These are phyloP conservation scores for Primulina eburnea DNA, from an alignment of 257 asterid genomes.

Conservation along the genomic window DNA sequence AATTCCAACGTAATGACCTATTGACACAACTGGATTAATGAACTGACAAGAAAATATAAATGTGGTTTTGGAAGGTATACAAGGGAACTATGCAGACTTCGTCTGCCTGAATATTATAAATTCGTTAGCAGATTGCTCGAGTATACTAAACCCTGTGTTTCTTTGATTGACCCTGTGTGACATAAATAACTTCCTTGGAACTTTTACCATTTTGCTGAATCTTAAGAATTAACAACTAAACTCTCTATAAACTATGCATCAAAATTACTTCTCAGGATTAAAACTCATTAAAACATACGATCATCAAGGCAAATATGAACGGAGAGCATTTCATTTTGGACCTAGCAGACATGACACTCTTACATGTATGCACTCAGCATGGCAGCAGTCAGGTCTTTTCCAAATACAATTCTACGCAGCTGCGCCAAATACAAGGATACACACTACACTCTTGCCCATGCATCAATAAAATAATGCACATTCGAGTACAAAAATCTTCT, in stretches of 20 bases:
- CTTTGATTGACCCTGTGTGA: background rate
- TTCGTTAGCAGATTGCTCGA: background rate
- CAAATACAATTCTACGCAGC: background rate
- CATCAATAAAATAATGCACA: background rate
- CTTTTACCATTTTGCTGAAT: background rate
- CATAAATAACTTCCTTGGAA: background rate
- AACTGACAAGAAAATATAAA: background rate
- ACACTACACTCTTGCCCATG: background rate
- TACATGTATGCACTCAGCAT: background rate
- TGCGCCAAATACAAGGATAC: background rate
- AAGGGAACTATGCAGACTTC: background rate
- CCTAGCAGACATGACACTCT: background rate
- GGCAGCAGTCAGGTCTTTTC: background rate
- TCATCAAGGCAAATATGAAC: background rate
- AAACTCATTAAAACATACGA: background rate
- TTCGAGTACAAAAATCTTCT: background rate
- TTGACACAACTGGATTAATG: background rate
- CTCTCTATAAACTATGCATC: background rate
- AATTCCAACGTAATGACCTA: background rate
- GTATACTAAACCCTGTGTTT: background rate
- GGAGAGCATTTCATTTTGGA: background rate
- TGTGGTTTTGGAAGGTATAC: too few relatives aligned
- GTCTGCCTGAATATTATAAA: background rate
- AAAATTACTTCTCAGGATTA: background rate
- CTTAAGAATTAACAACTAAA: background rate